These are phyloP conservation scores for Cerrena zonata DNA, from an alignment of 1,284 basidiomycete species.

Conservation along the genomic window DNA sequence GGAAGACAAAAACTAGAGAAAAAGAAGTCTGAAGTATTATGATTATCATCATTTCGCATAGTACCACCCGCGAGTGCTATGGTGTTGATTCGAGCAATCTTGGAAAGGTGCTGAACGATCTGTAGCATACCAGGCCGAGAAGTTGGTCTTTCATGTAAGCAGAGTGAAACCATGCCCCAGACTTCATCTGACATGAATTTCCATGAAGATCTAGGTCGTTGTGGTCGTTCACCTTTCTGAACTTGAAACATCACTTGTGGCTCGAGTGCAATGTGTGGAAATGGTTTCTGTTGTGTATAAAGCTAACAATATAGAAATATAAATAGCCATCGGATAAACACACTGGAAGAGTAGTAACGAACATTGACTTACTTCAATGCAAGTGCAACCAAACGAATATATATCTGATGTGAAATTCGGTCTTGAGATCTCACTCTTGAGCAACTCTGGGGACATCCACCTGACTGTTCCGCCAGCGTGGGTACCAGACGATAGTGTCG, in stretches of 20 bases:
- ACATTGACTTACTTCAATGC: slow-evolving; percentile 9
- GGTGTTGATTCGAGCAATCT: too few relatives aligned
- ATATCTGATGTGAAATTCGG: slow-evolving; percentile 8
- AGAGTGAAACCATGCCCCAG: background rate
- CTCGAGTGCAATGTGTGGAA: background rate
- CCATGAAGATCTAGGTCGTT: background rate
- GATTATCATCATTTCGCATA: too few relatives aligned
- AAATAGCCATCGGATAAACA: background rate
- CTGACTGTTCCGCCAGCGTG: slow-evolving; percentile 2
- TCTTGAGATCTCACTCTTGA: background rate
- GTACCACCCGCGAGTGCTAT: too few relatives aligned
- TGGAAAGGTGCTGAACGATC: background rate
- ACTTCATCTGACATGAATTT: background rate
- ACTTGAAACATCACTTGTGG: background rate
- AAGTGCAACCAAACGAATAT: slow-evolving; percentile 10
- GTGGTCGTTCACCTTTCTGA: slow-evolving; percentile 7
- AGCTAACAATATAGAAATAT: background rate
- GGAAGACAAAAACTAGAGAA: too few relatives aligned
- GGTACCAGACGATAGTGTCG: background rate
- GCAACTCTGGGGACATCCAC: slow-evolving; percentile 12
- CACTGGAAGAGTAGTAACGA: background rate
- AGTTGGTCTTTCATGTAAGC: background rate
- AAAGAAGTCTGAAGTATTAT: too few relatives aligned
- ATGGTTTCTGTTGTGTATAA: background rate
- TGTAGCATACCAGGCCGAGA: background rate